These are phyloP conservation scores for Boechera retrofracta DNA, from an alignment of 345 rosid genomes.

Conservation along the genomic window DNA sequence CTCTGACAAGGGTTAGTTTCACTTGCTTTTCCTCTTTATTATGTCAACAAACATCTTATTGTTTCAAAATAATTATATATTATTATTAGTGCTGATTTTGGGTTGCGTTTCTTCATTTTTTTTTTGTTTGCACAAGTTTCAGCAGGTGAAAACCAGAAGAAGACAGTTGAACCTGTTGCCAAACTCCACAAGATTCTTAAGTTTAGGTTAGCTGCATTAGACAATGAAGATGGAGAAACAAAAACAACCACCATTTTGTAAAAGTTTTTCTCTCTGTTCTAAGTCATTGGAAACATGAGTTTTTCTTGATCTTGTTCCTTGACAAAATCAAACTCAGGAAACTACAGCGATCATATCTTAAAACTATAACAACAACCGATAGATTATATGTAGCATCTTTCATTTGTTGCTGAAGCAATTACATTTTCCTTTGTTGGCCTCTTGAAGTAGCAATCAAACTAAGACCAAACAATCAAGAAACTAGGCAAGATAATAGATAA, in stretches of 20 bases:
- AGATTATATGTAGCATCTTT: not conserved
- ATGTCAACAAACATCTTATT: no score
- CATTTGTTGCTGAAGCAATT: not conserved
- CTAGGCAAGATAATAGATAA: not conserved
- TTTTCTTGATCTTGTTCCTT: conserved; percentile 57
- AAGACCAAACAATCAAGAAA: conserved; percentile 16
- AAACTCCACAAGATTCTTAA: conserved; percentile 62
- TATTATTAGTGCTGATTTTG: not conserved
- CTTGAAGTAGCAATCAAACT: conserved; percentile 33
- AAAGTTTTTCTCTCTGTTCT: not conserved
- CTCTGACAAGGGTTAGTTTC: conserved; percentile 51
- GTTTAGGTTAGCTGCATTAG: conserved; percentile 51
- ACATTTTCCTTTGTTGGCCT: not conserved
- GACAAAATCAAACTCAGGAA: conserved; percentile 74
- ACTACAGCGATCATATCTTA: conserved; percentile 4
- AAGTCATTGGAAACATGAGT: not conserved
- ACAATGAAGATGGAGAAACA: conserved; percentile 48
- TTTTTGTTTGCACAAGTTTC: conserved; percentile 43
- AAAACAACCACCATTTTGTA: not conserved
- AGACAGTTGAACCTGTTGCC: conserved; percentile 61
- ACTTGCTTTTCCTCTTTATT: not conserved
- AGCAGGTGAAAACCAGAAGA: conserved; percentile 50
- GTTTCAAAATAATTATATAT: no score
- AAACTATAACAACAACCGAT: no score
- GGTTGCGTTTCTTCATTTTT: not conserved